A percentile compares a stretch with the other conserved stretches of the same genome.
phyloP scores from a whole-genome alignment of 2,329 filamentous ascomycete species.

The Diplodia sapinea region DNA sequence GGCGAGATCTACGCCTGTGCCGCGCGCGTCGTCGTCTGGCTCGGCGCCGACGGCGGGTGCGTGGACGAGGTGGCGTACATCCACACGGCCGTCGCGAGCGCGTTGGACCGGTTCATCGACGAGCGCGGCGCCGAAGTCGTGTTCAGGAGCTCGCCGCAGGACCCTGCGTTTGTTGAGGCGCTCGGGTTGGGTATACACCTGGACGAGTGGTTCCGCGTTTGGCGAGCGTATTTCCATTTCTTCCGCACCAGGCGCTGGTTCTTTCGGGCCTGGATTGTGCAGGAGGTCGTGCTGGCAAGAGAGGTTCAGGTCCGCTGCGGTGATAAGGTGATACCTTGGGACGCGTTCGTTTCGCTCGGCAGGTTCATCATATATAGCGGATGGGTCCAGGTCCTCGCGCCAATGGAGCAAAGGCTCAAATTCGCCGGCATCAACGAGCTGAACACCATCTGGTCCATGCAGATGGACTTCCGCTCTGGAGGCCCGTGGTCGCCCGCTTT shows the following conservation, averaged over 20 bases:
- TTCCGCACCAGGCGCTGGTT: slow-evolving; percentile 16
- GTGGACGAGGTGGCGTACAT: slow-evolving; percentile 3
- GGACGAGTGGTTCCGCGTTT: not conserved
- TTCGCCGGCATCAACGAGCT: slow-evolving; percentile 3
- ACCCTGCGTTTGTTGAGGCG: not conserved
- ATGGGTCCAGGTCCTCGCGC: slow-evolving; percentile 6
- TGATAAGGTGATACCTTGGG: not conserved
- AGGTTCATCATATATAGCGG: slow-evolving; percentile 10
- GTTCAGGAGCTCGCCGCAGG: not conserved
- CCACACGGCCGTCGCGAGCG: not conserved
- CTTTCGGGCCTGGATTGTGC: slow-evolving; percentile 18
- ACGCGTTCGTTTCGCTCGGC: not conserved
- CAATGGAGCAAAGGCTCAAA: not conserved
- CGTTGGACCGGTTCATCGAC: not conserved
- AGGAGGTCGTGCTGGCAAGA: slow-evolving; percentile 12
- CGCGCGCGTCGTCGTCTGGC: slow-evolving; percentile 31
- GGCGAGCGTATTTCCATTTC: slow-evolving; percentile 13
- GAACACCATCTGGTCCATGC: slow-evolving; percentile 8
- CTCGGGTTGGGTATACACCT: not conserved
- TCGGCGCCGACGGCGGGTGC: slow-evolving; percentile 20
- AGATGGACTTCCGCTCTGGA: not conserved
- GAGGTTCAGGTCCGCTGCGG: not conserved
- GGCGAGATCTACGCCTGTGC: slow-evolving; percentile 32
- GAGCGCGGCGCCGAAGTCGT: not conserved
- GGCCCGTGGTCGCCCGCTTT: not conserved